A percentile compares a stretch with the other conserved stretches of the same genome.
phyloP scores from a whole-genome alignment of 768 basidiomycete genomes.

The Kwoniella sp. region DNA sequence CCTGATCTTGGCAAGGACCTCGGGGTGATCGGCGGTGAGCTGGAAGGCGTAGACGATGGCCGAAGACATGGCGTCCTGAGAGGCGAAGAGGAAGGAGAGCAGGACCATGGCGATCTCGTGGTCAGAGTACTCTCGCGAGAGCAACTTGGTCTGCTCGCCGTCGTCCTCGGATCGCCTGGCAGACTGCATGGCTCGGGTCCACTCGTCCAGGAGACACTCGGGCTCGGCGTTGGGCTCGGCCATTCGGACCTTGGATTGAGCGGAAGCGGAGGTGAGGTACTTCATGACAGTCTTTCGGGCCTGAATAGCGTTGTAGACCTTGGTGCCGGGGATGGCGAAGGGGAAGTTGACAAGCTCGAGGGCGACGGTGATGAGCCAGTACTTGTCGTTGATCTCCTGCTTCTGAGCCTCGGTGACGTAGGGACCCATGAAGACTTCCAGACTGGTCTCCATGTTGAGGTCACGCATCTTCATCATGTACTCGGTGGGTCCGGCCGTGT shows the following conservation, averaged over 20 bases:
- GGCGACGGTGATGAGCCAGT: slow-evolving; percentile 91
- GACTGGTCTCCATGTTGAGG: slow-evolving; percentile 95
- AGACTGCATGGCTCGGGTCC: slow-evolving; percentile 73
- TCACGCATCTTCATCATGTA: slow-evolving; percentile 85
- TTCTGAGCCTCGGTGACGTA: slow-evolving; percentile 79
- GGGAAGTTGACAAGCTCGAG: slow-evolving; percentile 99
- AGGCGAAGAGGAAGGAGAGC: slow-evolving; percentile 92
- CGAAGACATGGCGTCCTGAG: slow-evolving; percentile 97
- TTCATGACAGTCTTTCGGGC: slow-evolving; percentile 76
- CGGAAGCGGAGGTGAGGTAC: slow-evolving; percentile 67
- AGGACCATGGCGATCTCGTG: slow-evolving; percentile 95
- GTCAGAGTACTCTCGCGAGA: slow-evolving; percentile 71
- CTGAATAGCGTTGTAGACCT: slow-evolving; percentile 87
- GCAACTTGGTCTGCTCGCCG: slow-evolving; percentile 62
- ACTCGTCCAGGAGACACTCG: slow-evolving; percentile 86
- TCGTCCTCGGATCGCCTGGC: slow-evolving; percentile 36
- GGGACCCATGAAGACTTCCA: slow-evolving; percentile 88
- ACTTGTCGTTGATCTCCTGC: slow-evolving; percentile 79
- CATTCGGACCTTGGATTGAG: slow-evolving; percentile 74
- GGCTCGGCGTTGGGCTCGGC: slow-evolving; percentile 68
- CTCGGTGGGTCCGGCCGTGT: slow-evolving; percentile 54
- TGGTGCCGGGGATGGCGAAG: slow-evolving; percentile 87
- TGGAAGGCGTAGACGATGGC: slow-evolving; percentile 95
- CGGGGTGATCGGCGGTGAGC: slow-evolving; percentile 87
- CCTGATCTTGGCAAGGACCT: slow-evolving; percentile 77